These are phyloP conservation scores for Salix viminalis DNA, from an alignment of 345 rosid species.

Conservation along the genomic window DNA sequence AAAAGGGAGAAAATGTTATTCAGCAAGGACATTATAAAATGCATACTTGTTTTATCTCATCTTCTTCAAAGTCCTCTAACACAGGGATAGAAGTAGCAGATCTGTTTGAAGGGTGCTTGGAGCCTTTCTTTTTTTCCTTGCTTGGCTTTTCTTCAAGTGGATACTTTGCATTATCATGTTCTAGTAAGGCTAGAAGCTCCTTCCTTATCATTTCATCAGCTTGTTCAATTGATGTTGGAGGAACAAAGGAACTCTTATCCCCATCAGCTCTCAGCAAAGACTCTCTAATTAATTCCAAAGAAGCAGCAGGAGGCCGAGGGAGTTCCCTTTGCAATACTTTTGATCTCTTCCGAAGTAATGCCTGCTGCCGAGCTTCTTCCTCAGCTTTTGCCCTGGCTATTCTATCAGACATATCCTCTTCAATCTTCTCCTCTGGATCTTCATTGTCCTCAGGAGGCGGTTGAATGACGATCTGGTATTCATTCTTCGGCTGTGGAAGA, in stretches of 20 bases:
- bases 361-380: conserved; percentile 86
- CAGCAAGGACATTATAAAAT: conserved; percentile 5
- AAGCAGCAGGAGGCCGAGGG: conserved; percentile 90
- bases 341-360: conserved; percentile 88
- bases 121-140: conserved; percentile 75
- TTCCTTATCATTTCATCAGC: conserved; percentile 87
- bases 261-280: conserved; percentile 75
- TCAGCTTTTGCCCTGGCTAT: conserved; percentile 79
- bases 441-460: conserved; percentile 77
- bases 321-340: conserved; percentile 97
- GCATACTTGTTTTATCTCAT: conserved; percentile 69
- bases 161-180: conserved; percentile 95
- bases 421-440: conserved; percentile 87
- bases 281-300: conserved; percentile 75
- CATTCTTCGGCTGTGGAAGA: conserved; percentile 96
- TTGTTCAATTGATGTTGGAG: conserved; percentile 76
- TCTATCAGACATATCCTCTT: conserved; percentile 98
- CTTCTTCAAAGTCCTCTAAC: conserved; percentile 82
- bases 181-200: conserved; percentile 72
- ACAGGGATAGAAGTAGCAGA: conserved; percentile 41
- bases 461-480: conserved; percentile 82
- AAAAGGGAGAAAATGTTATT: background rate
- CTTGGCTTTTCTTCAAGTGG: conserved; percentile 76
- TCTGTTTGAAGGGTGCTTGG: conserved; percentile 56
- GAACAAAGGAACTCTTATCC: conserved; percentile 90